Base-by-base conservation (phyloP, 345 rosid genomes). In the Linum tenue region DNA sequence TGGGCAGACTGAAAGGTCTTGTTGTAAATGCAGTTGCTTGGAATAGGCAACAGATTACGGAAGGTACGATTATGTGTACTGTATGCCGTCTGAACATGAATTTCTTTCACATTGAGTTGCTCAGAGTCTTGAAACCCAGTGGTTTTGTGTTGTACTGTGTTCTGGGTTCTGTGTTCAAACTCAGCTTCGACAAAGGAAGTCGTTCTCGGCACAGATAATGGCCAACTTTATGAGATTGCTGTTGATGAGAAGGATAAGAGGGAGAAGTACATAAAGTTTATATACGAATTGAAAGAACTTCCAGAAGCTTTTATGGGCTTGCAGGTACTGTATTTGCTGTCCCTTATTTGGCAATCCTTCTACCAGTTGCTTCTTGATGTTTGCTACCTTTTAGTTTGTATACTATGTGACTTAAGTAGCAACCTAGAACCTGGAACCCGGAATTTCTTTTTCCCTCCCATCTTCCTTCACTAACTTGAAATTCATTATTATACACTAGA, bases 211-310 rank as follows among this genome's bases (percentile, higher is more conserved):
- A 94, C 94, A 10, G 92, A 94, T 4, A 86, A 83, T 73, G 99
- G 99, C 64, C 97, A 94, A 78, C 86, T 94, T 39, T 78, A 79
- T 78, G 99, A 91, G 80, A 81, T 94, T 76, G 80, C 95, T 51
- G 97, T 94, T 53, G 99, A 94, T 70, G 97, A 94, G 81, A 94
- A 88, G 80, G 99, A 94, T 75, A 94, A 90, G 79, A 87, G 80
- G 72, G 99, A 94, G 82, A 94, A 94, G 69, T 85, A 90, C 76
- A 72, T 91, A 56, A 94, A 88, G 70, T 83, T 86, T 72, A 79
- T 90, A 57, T 94, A 80, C 73, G 87, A 90, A 66, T 72, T 90
- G 40, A 70, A 73, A 17, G 99, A 94, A 72, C 96, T 94, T 74
- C 96, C 99, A 0, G 92, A 90, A 75, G 96, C 99, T 73, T 80